A percentile compares a stretch with the other conserved stretches of the same genome.
Evolutionary conservation across 2,329 filamentous ascomycete species (phyloP).

Genomic region (Beauveria medogensis): DNA sequence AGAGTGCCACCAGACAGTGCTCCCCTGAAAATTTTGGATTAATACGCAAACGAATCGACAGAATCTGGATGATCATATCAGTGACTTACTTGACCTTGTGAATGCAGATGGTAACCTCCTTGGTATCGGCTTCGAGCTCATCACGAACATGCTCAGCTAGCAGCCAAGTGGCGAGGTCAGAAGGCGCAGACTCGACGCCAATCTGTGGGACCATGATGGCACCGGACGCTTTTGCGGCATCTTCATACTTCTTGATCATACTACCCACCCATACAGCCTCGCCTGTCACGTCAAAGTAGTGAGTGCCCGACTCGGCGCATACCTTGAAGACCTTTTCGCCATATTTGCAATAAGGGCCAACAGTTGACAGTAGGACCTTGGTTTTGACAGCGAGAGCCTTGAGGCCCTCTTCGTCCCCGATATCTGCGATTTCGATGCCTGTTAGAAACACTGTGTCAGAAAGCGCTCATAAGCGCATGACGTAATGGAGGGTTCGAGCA

Average conservation of each 20-base stretch:
- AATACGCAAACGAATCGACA: background rate
- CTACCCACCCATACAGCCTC: slow-evolving; percentile 49
- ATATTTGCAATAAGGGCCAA: slow-evolving; percentile 50
- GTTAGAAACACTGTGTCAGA: slow-evolving; percentile 4
- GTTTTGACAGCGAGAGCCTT: slow-evolving; percentile 46
- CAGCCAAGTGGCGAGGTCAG: slow-evolving; percentile 50
- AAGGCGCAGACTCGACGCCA: slow-evolving; percentile 54
- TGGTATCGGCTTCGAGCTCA: slow-evolving; percentile 39
- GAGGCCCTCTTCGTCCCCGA: slow-evolving; percentile 39
- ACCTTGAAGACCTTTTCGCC: slow-evolving; percentile 53
- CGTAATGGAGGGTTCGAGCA: background rate
- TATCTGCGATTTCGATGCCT: slow-evolving; percentile 45
- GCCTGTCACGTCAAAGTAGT: slow-evolving; percentile 57
- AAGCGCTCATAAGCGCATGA: background rate
- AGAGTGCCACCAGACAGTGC: slow-evolving; percentile 59
- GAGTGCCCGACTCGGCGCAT: slow-evolving; percentile 54
- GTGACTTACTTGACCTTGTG: slow-evolving; percentile 31
- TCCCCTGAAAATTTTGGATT: slow-evolving; percentile 26
- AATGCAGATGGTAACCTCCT: slow-evolving; percentile 46
- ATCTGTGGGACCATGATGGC: slow-evolving; percentile 54
- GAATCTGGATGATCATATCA: background rate
- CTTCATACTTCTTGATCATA: slow-evolving; percentile 54
- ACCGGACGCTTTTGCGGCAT: slow-evolving; percentile 42
- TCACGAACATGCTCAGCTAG: slow-evolving; percentile 43
- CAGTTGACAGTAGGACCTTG: slow-evolving; percentile 47